phyloP scores from a whole-genome alignment of 2,329 filamentous ascomycete species.

The Sarocladiaceae sp. region DNA sequence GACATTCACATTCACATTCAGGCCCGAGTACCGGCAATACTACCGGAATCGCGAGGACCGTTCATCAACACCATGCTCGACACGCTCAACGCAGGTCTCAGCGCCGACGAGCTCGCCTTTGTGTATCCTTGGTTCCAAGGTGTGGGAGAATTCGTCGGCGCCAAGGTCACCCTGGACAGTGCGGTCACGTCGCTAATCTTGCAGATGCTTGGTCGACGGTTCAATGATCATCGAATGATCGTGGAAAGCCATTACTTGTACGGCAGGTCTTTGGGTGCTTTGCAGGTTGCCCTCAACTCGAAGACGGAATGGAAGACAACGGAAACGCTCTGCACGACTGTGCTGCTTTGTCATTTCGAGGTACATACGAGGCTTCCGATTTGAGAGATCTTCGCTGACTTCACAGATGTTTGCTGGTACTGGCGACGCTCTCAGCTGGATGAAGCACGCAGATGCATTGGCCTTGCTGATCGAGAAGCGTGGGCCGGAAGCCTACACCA shows the following conservation, averaged over 20 bases:
- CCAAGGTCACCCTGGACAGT: slow-evolving; percentile 10
- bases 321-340: slow-evolving; percentile 9
- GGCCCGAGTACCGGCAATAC: neutral
- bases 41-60: neutral
- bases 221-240: slow-evolving; percentile 1
- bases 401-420: slow-evolving; percentile 10
- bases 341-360: slow-evolving; percentile 9
- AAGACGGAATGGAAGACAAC: slow-evolving; percentile 9
- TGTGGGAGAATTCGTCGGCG: neutral
- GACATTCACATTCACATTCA: neutral
- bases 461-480: slow-evolving; percentile 7
- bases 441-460: slow-evolving; percentile 8
- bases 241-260: slow-evolving; percentile 9
- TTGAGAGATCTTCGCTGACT: neutral
- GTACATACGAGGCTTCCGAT: neutral
- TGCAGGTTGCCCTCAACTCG: slow-evolving; percentile 6
- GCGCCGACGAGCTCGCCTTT: slow-evolving; percentile 2
- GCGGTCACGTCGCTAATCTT: slow-evolving; percentile 8
- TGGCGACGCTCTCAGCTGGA: slow-evolving; percentile 8
- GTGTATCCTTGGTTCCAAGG: slow-evolving; percentile 7
- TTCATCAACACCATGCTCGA: neutral
- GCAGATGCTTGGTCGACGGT: slow-evolving; percentile 8
- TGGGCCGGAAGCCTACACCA: neutral
- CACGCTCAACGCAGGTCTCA: neutral
- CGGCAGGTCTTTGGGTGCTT: neutral